These are phyloP conservation scores for Mucuna pruriens DNA, from an alignment of 306 rosid species.

Conservation along the genomic window DNA sequence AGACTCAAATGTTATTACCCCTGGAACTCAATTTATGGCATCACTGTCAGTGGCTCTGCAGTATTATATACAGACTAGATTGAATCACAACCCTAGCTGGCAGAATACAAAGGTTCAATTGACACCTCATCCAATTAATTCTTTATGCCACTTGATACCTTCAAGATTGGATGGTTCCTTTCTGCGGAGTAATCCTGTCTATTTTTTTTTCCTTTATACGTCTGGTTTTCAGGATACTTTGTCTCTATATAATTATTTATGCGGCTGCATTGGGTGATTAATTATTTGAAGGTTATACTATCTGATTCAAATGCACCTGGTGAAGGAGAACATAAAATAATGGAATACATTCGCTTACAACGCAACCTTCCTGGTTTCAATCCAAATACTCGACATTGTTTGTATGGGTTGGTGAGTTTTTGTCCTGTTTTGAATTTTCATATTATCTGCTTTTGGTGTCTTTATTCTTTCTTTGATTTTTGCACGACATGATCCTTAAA, in stretches of 20 bases:
- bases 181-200: constrained; percentile 62
- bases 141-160: constrained; percentile 42
- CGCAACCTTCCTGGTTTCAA: constrained; percentile 68
- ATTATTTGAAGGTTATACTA: constrained; percentile 83
- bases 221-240: constrained; percentile 70
- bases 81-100: constrained; percentile 75
- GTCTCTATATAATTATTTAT: constrained; percentile 66
- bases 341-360: constrained; percentile 70
- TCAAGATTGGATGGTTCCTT: constrained; percentile 61
- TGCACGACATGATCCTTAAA: constrained; percentile 22
- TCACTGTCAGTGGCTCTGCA: constrained; percentile 80
- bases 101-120: constrained; percentile 63
- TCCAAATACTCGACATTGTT: constrained; percentile 74
- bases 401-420: constrained; percentile 80
- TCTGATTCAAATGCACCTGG: constrained; percentile 84
- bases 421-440: constrained; percentile 12
- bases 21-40: constrained; percentile 83
- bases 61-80: constrained; percentile 70
- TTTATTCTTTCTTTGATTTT: not conserved
- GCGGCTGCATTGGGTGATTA: constrained; percentile 64
- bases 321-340: constrained; percentile 87
- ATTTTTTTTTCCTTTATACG: constrained; percentile 50
- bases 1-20: constrained; percentile 82
- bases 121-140: constrained; percentile 30
- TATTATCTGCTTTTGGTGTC: not conserved